A percentile compares a stretch with the other conserved stretches of the same genome.
Conservation (phyloP, 2,329 filamentous ascomycete genomes). For the Lachnellula arida region DNA sequence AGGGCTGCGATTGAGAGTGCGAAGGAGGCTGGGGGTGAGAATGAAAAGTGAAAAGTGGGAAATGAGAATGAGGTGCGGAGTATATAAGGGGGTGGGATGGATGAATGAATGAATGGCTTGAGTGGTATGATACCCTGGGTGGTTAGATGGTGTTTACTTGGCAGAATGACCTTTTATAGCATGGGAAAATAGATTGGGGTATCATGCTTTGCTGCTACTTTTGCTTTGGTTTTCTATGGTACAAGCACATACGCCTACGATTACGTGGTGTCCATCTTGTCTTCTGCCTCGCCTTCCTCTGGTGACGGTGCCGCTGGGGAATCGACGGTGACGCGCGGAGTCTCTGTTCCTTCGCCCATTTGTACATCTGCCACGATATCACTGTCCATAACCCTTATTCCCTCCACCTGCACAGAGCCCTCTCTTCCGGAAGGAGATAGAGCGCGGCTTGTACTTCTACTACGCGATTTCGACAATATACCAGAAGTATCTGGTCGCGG, state of each 20-base stretch:
- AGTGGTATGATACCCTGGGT: slow-evolving; percentile 9
- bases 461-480: slow-evolving; percentile 36
- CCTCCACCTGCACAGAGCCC: slow-evolving; percentile 43
- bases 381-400: slow-evolving; percentile 42
- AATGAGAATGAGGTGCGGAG: not conserved
- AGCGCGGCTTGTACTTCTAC: slow-evolving; percentile 37
- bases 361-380: slow-evolving; percentile 27
- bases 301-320: slow-evolving; percentile 32
- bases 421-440: slow-evolving; percentile 31
- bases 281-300: slow-evolving; percentile 38
- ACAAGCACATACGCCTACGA: slow-evolving; percentile 28
- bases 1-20: slow-evolving; percentile 49
- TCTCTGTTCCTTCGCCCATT: slow-evolving; percentile 33
- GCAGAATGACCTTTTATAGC: not conserved
- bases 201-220: slow-evolving; percentile 19
- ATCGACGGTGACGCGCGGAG: slow-evolving; percentile 47
- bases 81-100: not conserved
- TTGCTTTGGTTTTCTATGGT: slow-evolving; percentile 19
- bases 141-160: slow-evolving; percentile 3
- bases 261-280: slow-evolving; percentile 62
- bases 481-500: slow-evolving; percentile 26
- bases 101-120: slow-evolving; percentile 1
- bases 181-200: slow-evolving; percentile 16
- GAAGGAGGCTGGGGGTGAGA: slow-evolving; percentile 31
- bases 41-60: not conserved